These are phyloP conservation scores for Monotropa hypopitys DNA, from an alignment of 179 eudicot genomes.

Conservation along the genomic window DNA sequence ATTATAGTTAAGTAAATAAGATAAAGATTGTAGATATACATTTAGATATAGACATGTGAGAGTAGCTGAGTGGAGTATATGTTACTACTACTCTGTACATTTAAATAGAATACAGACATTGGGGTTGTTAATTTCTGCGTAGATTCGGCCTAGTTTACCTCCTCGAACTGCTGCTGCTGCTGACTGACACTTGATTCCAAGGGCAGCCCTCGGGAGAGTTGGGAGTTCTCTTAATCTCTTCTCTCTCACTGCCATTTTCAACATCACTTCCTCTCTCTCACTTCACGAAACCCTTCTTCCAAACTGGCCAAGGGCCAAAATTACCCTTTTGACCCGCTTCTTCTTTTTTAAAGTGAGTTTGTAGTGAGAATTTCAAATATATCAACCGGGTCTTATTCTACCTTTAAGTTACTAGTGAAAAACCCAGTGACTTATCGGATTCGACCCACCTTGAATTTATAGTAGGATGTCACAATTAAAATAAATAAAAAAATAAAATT, in stretches of 20 bases:
- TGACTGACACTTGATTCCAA: not conserved
- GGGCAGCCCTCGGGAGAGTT: not conserved
- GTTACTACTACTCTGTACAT: too few relatives aligned
- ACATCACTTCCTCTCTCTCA: not conserved
- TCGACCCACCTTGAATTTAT: too few relatives aligned
- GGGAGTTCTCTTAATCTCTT: too few relatives aligned
- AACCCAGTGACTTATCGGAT: too few relatives aligned
- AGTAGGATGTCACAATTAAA: too few relatives aligned
- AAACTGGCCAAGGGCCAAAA: constrained; percentile 2
- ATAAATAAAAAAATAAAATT: too few relatives aligned
- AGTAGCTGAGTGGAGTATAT: too few relatives aligned
- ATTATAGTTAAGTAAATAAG: too few relatives aligned
- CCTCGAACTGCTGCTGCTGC: not conserved
- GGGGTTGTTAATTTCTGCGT: not conserved
- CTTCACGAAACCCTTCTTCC: not conserved
- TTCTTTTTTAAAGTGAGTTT: not conserved
- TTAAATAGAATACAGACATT: not conserved
- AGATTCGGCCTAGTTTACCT: not conserved
- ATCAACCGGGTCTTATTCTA: not conserved
- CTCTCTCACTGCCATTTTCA: too few relatives aligned
- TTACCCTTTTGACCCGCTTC: not conserved
- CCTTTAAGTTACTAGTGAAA: too few relatives aligned
- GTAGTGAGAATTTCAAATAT: not conserved
- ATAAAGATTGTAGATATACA: too few relatives aligned
- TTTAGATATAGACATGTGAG: too few relatives aligned